Evolutionary conservation across 116 monocot species (phyloP).

Genomic region (Papilionanthe hybrid): DNA sequence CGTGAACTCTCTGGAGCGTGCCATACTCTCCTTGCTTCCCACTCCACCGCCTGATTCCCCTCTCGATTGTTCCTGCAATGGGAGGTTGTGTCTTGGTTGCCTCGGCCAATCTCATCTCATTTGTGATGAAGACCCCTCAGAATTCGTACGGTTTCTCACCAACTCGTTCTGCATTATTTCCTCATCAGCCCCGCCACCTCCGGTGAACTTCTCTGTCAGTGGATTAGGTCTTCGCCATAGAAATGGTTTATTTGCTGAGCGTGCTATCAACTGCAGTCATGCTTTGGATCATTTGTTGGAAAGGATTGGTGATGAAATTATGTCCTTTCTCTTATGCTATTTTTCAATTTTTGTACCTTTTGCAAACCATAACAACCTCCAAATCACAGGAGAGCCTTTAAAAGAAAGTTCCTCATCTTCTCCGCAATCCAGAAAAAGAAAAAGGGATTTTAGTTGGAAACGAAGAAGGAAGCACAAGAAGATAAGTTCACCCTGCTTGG

Average conservation of each 20-base stretch:
- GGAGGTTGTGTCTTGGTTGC: constrained; percentile 36
- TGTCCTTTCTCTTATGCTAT: constrained; percentile 1
- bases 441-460: constrained; percentile 9
- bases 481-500: background rate
- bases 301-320: constrained; percentile 13
- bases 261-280: background rate
- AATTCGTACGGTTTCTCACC: constrained; percentile 37
- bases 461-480: constrained; percentile 4
- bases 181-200: constrained; percentile 19
- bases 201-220: constrained; percentile 10
- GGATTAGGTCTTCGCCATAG: constrained; percentile 2
- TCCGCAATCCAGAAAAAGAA: constrained; percentile 2
- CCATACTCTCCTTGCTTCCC: constrained; percentile 46
- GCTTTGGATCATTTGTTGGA: constrained; percentile 4
- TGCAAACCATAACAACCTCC: constrained; percentile 5
- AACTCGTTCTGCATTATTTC: constrained; percentile 35
- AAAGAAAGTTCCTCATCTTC: background rate
- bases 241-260: constrained; percentile 7
- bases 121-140: constrained; percentile 25
- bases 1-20: constrained; percentile 28
- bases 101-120: constrained; percentile 24
- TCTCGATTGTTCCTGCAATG: constrained; percentile 25
- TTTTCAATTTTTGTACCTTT: constrained; percentile 7
- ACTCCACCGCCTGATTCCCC: constrained; percentile 12
- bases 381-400: background rate